phyloP scores from a whole-genome alignment of 306 rosid genomes.

The Lithocarpus polystachyus region DNA sequence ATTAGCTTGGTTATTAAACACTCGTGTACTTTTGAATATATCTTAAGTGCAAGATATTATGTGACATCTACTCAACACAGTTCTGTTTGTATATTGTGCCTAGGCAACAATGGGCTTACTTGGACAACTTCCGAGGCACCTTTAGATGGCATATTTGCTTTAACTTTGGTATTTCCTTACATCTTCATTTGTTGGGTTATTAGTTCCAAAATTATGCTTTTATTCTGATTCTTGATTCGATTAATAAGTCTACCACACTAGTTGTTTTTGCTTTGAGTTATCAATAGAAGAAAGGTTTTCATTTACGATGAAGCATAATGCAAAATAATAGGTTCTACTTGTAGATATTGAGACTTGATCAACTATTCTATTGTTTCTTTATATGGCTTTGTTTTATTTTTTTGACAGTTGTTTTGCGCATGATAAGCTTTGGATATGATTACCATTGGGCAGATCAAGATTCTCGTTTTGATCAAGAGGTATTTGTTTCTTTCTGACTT shows the following conservation, averaged over 20 bases:
- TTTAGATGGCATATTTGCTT: constrained; percentile 98
- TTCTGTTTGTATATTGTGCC: constrained; percentile 20
- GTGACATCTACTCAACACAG: constrained; percentile 14
- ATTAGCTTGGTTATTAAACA: constrained; percentile 16
- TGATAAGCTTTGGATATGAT: constrained; percentile 95
- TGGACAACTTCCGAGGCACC: constrained; percentile 83
- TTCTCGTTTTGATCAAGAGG: constrained; percentile 72
- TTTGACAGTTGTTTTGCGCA: constrained; percentile 85
- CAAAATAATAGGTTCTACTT: background rate
- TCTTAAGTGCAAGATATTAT: constrained; percentile 14
- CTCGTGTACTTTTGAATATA: background rate
- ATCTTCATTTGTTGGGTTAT: constrained; percentile 6
- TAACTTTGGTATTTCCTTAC: constrained; percentile 68
- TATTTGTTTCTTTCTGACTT: constrained; percentile 25
- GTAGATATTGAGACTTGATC: background rate
- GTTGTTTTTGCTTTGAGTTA: background rate
- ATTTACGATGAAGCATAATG: background rate
- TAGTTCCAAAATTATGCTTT: constrained; percentile 8
- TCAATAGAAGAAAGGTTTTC: background rate
- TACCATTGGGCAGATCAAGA: constrained; percentile 72
- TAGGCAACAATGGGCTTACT: constrained; percentile 65
- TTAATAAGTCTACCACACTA: background rate
- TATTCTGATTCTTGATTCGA: background rate
- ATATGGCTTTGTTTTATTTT: constrained; percentile 19
- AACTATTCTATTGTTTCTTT: background rate